Evolutionary conservation across 148 eudicot species (phyloP).

Genomic region (Salicornia ramosissima): DNA sequence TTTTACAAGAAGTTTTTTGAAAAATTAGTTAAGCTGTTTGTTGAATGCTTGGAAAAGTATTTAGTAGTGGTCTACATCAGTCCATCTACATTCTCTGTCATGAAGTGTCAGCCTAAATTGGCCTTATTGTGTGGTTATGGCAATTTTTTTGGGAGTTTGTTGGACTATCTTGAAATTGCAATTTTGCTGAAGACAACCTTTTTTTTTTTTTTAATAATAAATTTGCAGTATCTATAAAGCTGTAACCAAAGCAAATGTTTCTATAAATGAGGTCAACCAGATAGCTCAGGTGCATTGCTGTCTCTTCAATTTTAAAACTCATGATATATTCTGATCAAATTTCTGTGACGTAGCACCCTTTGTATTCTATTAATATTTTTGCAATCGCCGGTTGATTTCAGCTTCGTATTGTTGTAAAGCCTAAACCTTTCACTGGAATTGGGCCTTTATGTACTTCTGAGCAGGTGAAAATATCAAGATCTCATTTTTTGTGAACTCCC

Average conservation of each 20-base stretch:
- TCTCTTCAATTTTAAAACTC: conserved; percentile 8
- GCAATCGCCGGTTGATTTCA: conserved; percentile 27
- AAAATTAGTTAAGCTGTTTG: too few species aligned
- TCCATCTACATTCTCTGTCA: too few species aligned
- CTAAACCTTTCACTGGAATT: conserved; percentile 73
- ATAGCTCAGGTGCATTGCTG: conserved; percentile 77
- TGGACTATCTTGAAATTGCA: too few species aligned
- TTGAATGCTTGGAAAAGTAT: too few species aligned
- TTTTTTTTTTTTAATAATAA: conserved; percentile 12
- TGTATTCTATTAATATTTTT: not conserved
- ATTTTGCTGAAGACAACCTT: not conserved
- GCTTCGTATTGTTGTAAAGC: conserved; percentile 83
- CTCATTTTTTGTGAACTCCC: too few species aligned
- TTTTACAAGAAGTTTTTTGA: too few species aligned
- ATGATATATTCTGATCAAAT: not conserved
- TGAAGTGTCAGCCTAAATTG: too few species aligned
- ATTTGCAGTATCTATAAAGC: conserved; percentile 78
- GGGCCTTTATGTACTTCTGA: conserved; percentile 89
- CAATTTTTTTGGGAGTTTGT: too few species aligned
- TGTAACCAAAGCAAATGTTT: conserved; percentile 62
- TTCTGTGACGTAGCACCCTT: not conserved
- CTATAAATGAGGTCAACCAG: conserved; percentile 83
- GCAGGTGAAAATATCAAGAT: conserved; percentile 78
- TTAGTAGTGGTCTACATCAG: too few species aligned
- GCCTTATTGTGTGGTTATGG: too few species aligned